Base-by-base conservation (phyloP, 192 early-diverging fungal genomes). In the Backusella morwellensis region DNA sequence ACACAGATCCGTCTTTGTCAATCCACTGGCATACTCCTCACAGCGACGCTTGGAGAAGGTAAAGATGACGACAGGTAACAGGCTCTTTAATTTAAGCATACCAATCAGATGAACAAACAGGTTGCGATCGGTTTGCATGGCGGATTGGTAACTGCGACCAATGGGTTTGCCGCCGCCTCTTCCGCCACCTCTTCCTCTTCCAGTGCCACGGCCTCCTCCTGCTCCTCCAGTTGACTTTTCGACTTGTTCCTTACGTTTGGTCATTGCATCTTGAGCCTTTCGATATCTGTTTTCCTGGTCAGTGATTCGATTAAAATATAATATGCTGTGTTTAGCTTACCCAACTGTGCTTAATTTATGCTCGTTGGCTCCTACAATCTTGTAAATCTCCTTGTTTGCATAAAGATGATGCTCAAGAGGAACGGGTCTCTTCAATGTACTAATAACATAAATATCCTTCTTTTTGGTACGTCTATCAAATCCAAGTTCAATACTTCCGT, bases 361-460 rank as follows among this genome's bases (percentile, higher is more conserved):
- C 74, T 92, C 90, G 50, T 92, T 83, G 23, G 90, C 80, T 72
- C 96, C 94, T 19, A 99, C 98, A 76, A 99, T 91, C 87, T 96
- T 97, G 82, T 91, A 92, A 35, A 96, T 74, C 15, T 97, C 93
- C 59, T 93, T 90, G 68, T 93, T 89, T 15, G 95, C 93, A 70
- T 95, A 99, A 15, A 99, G 84, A 78, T 91, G 90, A 80, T 99
- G 98, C 81, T 98, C 98, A 15, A 99, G 85, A 14, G 98, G 98
- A 0, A 99, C 95, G 11, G 97, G 97, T 9, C 98, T 91, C 77
- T 96, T 92, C 9, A 87, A 79, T 14, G 98, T 99, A 72, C 91
- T 96, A 77, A 99, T 98, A 1, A 99, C 98, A 82, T 98, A 98
- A 35, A 99, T 98, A 79, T 98, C 92, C 82, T 95, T 93, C 84